Conservation (phyloP, 106 monocot species). For the Cymbidium sinense region DNA sequence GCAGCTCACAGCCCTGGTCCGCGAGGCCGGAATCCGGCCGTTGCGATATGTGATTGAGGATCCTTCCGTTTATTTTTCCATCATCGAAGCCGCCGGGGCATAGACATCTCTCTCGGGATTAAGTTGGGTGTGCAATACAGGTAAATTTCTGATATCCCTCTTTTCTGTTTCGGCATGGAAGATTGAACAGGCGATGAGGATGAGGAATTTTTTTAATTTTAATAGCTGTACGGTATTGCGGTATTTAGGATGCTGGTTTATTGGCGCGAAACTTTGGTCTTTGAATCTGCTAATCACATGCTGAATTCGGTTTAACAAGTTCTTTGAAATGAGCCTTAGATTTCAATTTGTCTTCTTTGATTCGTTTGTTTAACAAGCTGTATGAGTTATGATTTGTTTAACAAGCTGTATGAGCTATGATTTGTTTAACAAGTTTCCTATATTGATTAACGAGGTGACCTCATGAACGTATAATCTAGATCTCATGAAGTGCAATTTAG, state of each 20-base stretch:
- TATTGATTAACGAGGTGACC: no score
- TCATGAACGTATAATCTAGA: no score
- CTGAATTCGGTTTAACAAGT: neutral
- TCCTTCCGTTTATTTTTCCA: constrained; percentile 60
- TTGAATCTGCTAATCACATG: neutral
- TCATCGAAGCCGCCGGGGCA: constrained; percentile 57
- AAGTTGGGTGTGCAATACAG: constrained; percentile 95
- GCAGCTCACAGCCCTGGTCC: constrained; percentile 69
- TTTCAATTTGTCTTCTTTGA: neutral
- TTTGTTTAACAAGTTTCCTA: no score
- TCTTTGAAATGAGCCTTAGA: neutral
- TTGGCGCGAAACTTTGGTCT: neutral
- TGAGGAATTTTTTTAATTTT: neutral
- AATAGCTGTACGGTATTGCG: neutral
- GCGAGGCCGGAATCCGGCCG: constrained; percentile 67
- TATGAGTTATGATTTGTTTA: no score
- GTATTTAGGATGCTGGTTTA: neutral
- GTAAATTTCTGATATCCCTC: constrained; percentile 15
- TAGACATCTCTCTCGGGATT: constrained; percentile 86
- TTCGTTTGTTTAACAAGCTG: neutral
- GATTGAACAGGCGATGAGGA: neutral
- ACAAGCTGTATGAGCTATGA: no score
- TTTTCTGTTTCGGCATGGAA: neutral
- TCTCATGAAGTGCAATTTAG: no score
- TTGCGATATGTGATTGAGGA: constrained; percentile 51